Evolutionary conservation across 106 monocot genomes (phyloP).

Genomic region (Hemerocallis citrina): DNA sequence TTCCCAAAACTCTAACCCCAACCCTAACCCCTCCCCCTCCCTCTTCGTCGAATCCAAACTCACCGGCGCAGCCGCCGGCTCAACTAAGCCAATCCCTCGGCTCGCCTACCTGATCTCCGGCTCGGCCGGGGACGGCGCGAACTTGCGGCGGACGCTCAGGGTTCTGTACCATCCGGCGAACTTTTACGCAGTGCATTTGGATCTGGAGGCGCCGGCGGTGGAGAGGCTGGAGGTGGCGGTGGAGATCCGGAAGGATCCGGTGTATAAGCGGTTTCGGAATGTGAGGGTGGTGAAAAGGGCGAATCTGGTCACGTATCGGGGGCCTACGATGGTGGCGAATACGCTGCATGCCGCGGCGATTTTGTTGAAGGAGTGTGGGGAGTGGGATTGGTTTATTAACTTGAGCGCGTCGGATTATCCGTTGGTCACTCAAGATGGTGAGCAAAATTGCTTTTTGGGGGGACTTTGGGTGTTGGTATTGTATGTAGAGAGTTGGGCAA

Average conservation of each 20-base stretch:
- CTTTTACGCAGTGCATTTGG: slow-evolving; percentile 31
- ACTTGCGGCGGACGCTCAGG: slow-evolving; percentile 12
- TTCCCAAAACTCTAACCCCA: no score
- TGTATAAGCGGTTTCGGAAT: slow-evolving; percentile 19
- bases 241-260: slow-evolving; percentile 9
- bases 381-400: slow-evolving; percentile 70
- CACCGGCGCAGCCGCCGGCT: background rate
- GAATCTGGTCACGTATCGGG: slow-evolving; percentile 49
- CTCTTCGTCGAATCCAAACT: slow-evolving; percentile 44
- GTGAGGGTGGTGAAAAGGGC: slow-evolving; percentile 31
- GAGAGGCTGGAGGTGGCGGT: slow-evolving; percentile 29
- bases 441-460: no score
- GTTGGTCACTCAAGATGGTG: slow-evolving; percentile 61
- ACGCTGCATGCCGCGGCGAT: slow-evolving; percentile 57
- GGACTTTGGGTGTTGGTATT: no score
- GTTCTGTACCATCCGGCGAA: slow-evolving; percentile 35
- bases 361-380: slow-evolving; percentile 32
- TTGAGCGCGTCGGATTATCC: slow-evolving; percentile 68
- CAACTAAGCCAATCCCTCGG: slow-evolving; percentile 15
- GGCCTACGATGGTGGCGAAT: slow-evolving; percentile 66
- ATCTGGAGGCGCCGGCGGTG: slow-evolving; percentile 27
- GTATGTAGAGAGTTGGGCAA: no score
- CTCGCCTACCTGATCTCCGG: slow-evolving; percentile 49
- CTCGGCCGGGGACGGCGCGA: slow-evolving; percentile 30
- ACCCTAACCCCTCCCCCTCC: no score